Conservation (phyloP, 2,329 filamentous ascomycete genomes). For the Gnomoniopsis smithogilvyi region DNA sequence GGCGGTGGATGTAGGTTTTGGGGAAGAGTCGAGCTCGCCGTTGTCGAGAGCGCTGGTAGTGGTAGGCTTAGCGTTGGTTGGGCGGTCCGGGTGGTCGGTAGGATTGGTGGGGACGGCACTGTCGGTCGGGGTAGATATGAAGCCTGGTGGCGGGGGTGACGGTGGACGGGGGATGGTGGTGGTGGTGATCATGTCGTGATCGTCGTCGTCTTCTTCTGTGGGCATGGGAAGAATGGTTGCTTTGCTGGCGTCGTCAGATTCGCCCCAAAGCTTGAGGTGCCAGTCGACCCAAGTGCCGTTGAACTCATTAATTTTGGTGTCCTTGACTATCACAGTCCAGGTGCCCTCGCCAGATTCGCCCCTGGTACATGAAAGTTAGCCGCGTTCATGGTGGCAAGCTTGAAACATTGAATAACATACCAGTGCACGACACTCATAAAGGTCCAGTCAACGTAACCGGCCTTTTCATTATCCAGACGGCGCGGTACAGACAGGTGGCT, state of each 20-base stretch:
- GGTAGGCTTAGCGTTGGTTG: conserved; percentile 46
- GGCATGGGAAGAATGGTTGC: conserved; percentile 78
- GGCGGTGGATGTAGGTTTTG: conserved; percentile 30
- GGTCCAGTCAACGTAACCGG: conserved; percentile 91
- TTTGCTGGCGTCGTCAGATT: conserved; percentile 72
- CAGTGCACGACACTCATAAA: conserved; percentile 99
- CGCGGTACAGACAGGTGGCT: conserved; percentile 81
- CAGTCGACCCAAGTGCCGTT: conserved; percentile 83
- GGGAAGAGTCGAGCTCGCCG: conserved; percentile 22
- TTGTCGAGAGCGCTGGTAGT: conserved; percentile 27
- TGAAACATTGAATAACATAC: conserved; percentile 48
- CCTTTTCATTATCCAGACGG: conserved; percentile 59
- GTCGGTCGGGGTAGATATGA: conserved; percentile 40
- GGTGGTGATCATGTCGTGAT: conserved; percentile 67
- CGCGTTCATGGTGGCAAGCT: background rate
- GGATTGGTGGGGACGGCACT: conserved; percentile 35
- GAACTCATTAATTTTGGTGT: conserved; percentile 73
- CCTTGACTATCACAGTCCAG: conserved; percentile 89
- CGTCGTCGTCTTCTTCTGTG: conserved; percentile 75
- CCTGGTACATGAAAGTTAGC: conserved; percentile 47
- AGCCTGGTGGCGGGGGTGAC: conserved; percentile 53
- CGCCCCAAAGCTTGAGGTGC: conserved; percentile 92
- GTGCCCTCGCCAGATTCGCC: conserved; percentile 83
- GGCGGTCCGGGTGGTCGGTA: conserved; percentile 63
- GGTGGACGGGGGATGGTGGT: conserved; percentile 60